Evolutionary conservation across 495 filamentous ascomycete species (phyloP), one percentile per base, ranked within the genome.

Genomic region (Penicillium robsamsonii): DNA sequence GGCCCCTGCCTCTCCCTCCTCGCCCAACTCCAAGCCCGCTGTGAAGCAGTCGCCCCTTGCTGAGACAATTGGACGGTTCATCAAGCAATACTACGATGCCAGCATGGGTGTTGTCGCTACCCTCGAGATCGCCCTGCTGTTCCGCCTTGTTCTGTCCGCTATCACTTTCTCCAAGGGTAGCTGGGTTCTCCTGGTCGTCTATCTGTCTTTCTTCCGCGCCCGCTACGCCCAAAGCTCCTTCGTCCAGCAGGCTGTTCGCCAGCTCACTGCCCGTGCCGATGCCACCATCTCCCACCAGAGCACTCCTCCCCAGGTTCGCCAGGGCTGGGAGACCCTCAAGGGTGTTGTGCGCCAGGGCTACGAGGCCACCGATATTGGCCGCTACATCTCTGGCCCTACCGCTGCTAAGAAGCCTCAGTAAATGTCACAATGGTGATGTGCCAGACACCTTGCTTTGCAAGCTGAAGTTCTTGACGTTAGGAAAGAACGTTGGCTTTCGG

Each of bases 41-140:
- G 76, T 77, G 63, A 83, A 83, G 68, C 77, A 84, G 57, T 87
- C 86, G 63, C 79, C 87, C 31, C 66, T 90, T 24, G 84, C 88
- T 15, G 91, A 97, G 52, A 83, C 78, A 56, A 96, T 98, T 69
- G 91, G 90, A 47, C 77, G 78, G 57, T 98, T 98, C 68, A 92
- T 98, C 71, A 98, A 97, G 84, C 84, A 92, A 69, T 96, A 97
- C 80, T 97, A 97, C 67, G 95, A 97, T 70, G 74, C 82, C 45
- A 86, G 87, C 62, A 94, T 94, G 90, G 87, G 86, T 58, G 79
- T 93, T 30, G 90, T 94, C 30, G 84, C 89, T 15, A 70, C 73
- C 31, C 82, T 94, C 30, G 90, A 94, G 71, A 85, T 94, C 54
- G 69, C 81, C 22, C 84, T 97, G 54, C 91, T 91, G 84, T 77